phyloP scores from a whole-genome alignment of 1,284 basidiomycete species.

The Apiotrichum gracile region DNA sequence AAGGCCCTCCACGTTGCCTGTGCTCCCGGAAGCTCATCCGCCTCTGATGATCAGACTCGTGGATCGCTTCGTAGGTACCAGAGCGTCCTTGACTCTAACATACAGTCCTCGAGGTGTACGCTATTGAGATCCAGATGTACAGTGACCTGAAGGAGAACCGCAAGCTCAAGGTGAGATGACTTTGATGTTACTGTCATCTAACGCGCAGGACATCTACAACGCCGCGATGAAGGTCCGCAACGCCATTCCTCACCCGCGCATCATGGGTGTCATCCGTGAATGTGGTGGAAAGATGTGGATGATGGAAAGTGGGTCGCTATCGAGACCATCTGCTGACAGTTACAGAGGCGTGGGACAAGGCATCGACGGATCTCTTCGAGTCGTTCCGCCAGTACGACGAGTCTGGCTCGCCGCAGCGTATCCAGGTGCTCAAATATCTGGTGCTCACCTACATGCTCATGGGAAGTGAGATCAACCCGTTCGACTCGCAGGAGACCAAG shows the following conservation, averaged over 20 bases:
- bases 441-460: conserved; percentile 98
- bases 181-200: background rate
- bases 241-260: conserved; percentile 95
- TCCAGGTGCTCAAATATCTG: conserved; percentile 96
- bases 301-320: conserved; percentile 74
- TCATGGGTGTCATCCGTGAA: conserved; percentile 98
- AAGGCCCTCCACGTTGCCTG: conserved; percentile 50
- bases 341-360: conserved; percentile 87
- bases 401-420: conserved; percentile 90
- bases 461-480: conserved; percentile 97
- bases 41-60: conserved; percentile 48
- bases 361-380: conserved; percentile 97
- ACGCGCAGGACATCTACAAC: conserved; percentile 97
- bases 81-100: conserved; percentile 2
- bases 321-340: background rate
- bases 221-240: conserved; percentile 87
- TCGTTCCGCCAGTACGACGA: conserved; percentile 99
- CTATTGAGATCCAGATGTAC: conserved; percentile 99
- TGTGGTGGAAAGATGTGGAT: conserved; percentile 99
- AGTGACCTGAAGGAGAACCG: conserved; percentile 91
- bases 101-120: conserved; percentile 86
- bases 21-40: conserved; percentile 35
- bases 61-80: conserved; percentile 41
- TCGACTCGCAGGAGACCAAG: conserved; percentile 98
- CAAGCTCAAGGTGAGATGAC: conserved; percentile 70